Evolutionary conservation across 1,284 basidiomycete species (phyloP), one percentile per base, ranked within the genome.

Genomic region (Athelia sp.): DNA sequence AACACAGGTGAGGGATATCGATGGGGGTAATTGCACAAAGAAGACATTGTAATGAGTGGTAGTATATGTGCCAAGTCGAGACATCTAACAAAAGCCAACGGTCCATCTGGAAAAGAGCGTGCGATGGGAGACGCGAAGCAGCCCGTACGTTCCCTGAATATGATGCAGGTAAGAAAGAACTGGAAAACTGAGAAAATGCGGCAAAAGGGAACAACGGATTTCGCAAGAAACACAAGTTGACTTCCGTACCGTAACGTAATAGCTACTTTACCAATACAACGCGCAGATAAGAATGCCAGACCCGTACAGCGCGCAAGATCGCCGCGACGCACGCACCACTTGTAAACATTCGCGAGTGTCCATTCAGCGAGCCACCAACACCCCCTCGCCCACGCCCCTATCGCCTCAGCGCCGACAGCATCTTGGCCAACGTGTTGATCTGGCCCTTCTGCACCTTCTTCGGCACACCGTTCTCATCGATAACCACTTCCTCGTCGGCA

Each of bases 401-500:
- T 61, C 82, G 80, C 60, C 84, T 75, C 67, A 88, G 66, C 46
- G 86, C 86, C 53, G 83, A 88, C 54, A 90, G 70, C 85, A 90
- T 87, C 79, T 90, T 90, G 54, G 86, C 87, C 58, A 90, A 71
- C 34, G 87, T 78, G 58, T 85, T 84, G 73, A 90, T 90, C 74
- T 90, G 87, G 49, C 84, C 85, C 67, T 83, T 89, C 72, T 87
- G 85, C 61, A 89, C 85, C 72, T 87, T 90, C 74, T 86, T 84
- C 55, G 81, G 80, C 45, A 56, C 55, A 47, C 63, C 78, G 46
- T 77, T 77, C 50, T 68, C 71, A 44, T 64, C 68, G 53, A 56
- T 57, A 50, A 43, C 58, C 44, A 51, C 50, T 4, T 43, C 34
- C 43, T 65, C 71, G 43, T 68, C 66, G 15, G 87, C 76, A 62